phyloP scores from a whole-genome alignment of 2,329 filamentous ascomycete genomes.

The Colletotrichum scovillei region DNA sequence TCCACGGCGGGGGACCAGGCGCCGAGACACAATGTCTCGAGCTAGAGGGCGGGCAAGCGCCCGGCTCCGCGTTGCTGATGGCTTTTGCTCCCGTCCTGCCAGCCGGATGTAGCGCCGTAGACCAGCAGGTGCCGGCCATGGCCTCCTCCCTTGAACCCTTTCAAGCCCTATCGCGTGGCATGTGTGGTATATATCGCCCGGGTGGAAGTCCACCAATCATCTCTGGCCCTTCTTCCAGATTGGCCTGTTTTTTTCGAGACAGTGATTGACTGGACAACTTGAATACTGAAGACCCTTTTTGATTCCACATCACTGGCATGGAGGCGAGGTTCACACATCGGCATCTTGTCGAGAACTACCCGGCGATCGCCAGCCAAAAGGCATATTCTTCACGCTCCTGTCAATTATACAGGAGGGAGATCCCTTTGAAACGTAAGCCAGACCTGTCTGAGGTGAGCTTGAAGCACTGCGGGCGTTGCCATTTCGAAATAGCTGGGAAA shows the following conservation, averaged over 20 bases:
- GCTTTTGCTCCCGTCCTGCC: background rate
- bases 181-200: background rate
- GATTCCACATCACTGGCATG: background rate
- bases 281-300: background rate
- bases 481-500: background rate
- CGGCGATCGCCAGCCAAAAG: background rate
- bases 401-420: background rate
- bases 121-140: background rate
- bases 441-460: background rate
- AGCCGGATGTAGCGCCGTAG: background rate
- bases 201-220: background rate
- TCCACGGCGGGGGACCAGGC: background rate
- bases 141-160: background rate
- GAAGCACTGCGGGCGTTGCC: background rate
- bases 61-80: constrained; percentile 3
- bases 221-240: background rate
- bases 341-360: background rate
- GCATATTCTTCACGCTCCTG: background rate
- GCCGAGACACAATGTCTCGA: constrained; percentile 17
- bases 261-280: background rate
- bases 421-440: background rate
- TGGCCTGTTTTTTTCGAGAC: background rate
- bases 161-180: background rate
- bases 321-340: background rate
- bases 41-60: background rate